Conservation (phyloP, 768 basidiomycete species). For the Leccinellum luteum region DNA sequence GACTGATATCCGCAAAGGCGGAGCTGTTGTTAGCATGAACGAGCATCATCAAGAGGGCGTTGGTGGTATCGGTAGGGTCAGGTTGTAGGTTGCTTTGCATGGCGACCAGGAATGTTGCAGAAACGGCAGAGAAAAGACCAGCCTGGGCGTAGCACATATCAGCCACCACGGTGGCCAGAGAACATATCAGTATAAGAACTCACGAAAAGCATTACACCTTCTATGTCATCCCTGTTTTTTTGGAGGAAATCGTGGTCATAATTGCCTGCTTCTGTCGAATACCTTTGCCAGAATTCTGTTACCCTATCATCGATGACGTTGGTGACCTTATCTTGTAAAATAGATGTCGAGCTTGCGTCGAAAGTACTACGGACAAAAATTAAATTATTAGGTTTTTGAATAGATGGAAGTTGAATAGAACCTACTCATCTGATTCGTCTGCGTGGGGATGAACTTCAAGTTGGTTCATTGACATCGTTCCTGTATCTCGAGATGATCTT, state of each 20-base stretch:
- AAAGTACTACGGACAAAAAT: background rate
- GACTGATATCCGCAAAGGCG: conserved; percentile 4
- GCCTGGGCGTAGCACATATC: conserved; percentile 22
- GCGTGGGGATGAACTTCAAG: background rate
- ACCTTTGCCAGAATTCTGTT: background rate
- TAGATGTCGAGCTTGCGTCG: background rate
- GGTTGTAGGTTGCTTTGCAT: conserved; percentile 34
- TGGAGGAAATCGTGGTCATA: conserved; percentile 1
- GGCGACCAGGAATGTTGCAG: conserved; percentile 39
- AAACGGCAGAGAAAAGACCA: conserved; percentile 41
- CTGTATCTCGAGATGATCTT: background rate
- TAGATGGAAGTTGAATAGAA: background rate
- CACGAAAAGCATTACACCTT: conserved; percentile 4
- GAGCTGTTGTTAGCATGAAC: conserved; percentile 10
- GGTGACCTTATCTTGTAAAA: background rate
- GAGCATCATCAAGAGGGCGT: conserved; percentile 26
- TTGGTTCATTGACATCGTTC: background rate
- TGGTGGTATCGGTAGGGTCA: conserved; percentile 27
- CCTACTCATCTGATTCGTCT: background rate
- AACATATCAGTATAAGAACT: background rate
- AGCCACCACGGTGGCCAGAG: background rate
- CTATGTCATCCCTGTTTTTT: background rate
- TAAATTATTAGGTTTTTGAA: background rate
- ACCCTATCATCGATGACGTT: background rate
- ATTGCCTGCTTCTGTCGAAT: background rate